Evolutionary conservation across 345 rosid genomes (phyloP).

Genomic region (Sisymbrium irio): DNA sequence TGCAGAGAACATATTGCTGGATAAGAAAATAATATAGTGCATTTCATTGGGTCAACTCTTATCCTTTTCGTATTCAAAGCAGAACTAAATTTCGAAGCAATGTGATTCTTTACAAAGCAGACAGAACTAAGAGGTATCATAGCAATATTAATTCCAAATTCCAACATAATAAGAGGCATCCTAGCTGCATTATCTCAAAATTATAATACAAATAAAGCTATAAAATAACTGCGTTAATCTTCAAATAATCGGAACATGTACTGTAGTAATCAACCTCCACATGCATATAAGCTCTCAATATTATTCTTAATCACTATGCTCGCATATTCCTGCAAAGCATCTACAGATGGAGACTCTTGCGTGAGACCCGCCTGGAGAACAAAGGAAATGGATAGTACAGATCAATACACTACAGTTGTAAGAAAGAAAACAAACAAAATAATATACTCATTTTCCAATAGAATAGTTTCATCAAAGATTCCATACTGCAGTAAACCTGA

Average conservation of each 20-base stretch:
- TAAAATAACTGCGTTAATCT: constrained; percentile 16
- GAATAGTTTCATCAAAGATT: constrained; percentile 14
- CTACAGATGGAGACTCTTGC: constrained; percentile 55
- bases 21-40: constrained; percentile 8
- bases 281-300: constrained; percentile 83
- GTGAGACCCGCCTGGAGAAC: constrained; percentile 71
- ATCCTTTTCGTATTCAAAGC: background rate
- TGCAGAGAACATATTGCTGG: constrained; percentile 40
- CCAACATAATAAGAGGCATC: background rate
- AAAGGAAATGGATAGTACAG: constrained; percentile 20
- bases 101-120: constrained; percentile 5
- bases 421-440: background rate
- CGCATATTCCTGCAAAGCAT: constrained; percentile 66
- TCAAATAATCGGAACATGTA: constrained; percentile 21
- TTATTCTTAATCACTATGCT: constrained; percentile 65
- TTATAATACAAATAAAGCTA: constrained; percentile 6
- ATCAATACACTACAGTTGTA: constrained; percentile 15
- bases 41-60: constrained; percentile 15
- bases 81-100: background rate
- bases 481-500: constrained; percentile 54
- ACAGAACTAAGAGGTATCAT: constrained; percentile 1
- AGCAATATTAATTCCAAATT: background rate
- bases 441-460: background rate
- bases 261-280: constrained; percentile 67
- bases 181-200: constrained; percentile 5